Conservation (phyloP, 345 rosid species). For the Melastoma malabathricum region DNA sequence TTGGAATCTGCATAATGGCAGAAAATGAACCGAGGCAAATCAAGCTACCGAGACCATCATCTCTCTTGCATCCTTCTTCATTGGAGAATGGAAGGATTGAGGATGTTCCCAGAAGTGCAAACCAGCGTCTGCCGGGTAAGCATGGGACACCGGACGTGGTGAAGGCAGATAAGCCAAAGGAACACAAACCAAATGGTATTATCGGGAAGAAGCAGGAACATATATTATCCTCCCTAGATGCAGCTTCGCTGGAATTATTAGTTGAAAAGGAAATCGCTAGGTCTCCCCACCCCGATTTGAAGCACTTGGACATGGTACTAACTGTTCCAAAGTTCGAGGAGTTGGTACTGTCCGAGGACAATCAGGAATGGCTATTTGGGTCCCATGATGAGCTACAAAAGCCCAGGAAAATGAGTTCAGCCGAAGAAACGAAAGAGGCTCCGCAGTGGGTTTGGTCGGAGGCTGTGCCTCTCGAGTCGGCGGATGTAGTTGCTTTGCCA, state of each 20-base stretch:
- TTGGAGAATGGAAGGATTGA: slow-evolving; percentile 25
- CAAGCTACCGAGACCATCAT: slow-evolving; percentile 9
- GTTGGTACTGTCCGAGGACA: slow-evolving; percentile 20
- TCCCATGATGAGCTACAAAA: slow-evolving; percentile 1
- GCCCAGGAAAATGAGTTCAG: slow-evolving; percentile 19
- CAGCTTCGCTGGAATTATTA: slow-evolving; percentile 21
- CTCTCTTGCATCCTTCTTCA: slow-evolving; percentile 5
- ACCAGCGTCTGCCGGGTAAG: slow-evolving; percentile 12
- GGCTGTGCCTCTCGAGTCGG: slow-evolving; percentile 41
- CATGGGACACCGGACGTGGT: slow-evolving; percentile 10
- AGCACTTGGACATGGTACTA: slow-evolving; percentile 42
- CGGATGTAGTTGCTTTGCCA: slow-evolving; percentile 51
- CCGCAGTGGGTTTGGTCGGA: slow-evolving; percentile 48
- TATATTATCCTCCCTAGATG: slow-evolving; percentile 12
- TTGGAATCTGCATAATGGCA: slow-evolving; percentile 4
- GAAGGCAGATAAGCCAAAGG: slow-evolving; percentile 23
- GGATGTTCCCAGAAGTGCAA: slow-evolving; percentile 21
- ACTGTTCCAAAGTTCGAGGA: slow-evolving; percentile 48
- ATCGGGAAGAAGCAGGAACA: slow-evolving; percentile 15
- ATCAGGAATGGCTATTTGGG: slow-evolving; percentile 49
- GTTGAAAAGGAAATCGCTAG: slow-evolving; percentile 23
- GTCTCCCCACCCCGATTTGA: slow-evolving; percentile 61
- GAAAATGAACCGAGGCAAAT: slow-evolving; percentile 3
- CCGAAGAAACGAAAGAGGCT: slow-evolving; percentile 14
- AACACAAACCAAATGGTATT: slow-evolving; percentile 32